phyloP scores from a whole-genome alignment of 2,329 filamentous ascomycete genomes.

The Scedosporium minutisporum region DNA sequence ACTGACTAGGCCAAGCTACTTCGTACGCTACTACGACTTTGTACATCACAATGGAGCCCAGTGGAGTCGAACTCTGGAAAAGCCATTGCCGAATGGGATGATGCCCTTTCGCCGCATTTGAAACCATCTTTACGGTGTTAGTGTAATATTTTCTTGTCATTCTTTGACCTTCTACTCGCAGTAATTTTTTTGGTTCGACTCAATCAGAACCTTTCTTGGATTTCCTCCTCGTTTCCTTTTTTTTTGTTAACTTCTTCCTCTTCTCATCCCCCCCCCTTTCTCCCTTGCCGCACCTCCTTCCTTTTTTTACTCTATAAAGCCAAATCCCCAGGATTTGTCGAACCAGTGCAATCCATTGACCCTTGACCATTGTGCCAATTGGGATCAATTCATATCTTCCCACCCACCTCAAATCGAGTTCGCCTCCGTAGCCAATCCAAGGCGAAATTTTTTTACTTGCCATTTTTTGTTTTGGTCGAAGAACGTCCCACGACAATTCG shows the following conservation, averaged over 20 bases:
- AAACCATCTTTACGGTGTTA: neutral
- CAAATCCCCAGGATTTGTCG: neutral
- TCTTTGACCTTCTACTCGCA: neutral
- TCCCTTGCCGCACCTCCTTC: neutral
- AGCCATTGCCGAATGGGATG: neutral
- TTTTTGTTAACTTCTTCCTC: neutral
- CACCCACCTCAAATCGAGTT: no score
- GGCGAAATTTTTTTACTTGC: neutral
- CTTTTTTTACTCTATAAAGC: neutral
- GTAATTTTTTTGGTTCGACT: neutral
- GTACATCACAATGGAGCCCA: no score
- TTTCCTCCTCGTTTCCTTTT: neutral
- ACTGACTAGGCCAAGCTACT: no score
- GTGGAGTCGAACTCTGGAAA: neutral
- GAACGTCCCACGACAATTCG: conserved; percentile 10
- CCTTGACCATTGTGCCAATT: neutral
- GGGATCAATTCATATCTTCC: no score
- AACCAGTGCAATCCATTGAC: neutral
- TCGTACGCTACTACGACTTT: no score
- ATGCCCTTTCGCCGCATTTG: neutral
- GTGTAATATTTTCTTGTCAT: neutral
- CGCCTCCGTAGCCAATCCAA: no score
- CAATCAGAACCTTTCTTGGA: neutral
- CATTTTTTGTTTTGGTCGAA: neutral
- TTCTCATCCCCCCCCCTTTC: neutral